phyloP scores from a whole-genome alignment of 2,329 filamentous ascomycete genomes.

The Venturia pyrina region DNA sequence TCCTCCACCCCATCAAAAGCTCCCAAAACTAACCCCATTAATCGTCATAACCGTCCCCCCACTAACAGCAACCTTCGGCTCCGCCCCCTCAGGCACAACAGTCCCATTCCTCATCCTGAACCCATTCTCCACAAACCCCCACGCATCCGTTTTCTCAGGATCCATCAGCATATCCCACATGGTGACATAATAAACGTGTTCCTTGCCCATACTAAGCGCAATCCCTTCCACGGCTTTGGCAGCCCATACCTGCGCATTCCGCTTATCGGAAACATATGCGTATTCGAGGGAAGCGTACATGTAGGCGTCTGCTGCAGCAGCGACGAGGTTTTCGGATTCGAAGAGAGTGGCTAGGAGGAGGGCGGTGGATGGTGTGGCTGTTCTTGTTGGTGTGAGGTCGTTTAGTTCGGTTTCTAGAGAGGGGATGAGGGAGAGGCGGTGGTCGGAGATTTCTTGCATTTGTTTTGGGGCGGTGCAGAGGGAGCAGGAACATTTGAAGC shows the following conservation, averaged over 20 bases:
- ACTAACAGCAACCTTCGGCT: not conserved
- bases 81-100: not conserved
- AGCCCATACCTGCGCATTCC: slow-evolving; percentile 26
- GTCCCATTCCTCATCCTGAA: not conserved
- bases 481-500: slow-evolving; percentile 29
- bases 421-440: slow-evolving; percentile 25
- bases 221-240: slow-evolving; percentile 3
- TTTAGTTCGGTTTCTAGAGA: slow-evolving; percentile 25
- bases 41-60: not conserved
- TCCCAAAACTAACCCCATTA: not conserved
- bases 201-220: slow-evolving; percentile 2
- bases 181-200: not conserved
- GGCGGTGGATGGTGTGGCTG: slow-evolving; percentile 23
- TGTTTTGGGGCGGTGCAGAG: slow-evolving; percentile 24
- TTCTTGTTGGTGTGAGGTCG: slow-evolving; percentile 21
- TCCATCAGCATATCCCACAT: slow-evolving; percentile 5
- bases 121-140: slow-evolving; percentile 9
- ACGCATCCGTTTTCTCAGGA: not conserved
- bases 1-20: not conserved
- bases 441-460: slow-evolving; percentile 24
- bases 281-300: slow-evolving; percentile 30
- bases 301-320: slow-evolving; percentile 26
- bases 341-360: slow-evolving; percentile 29
- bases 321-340: slow-evolving; percentile 25
- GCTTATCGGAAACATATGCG: slow-evolving; percentile 26